These are phyloP conservation scores for Tillandsia leiboldiana DNA, from an alignment of 176 grass and related monocot species.

Conservation along the genomic window DNA sequence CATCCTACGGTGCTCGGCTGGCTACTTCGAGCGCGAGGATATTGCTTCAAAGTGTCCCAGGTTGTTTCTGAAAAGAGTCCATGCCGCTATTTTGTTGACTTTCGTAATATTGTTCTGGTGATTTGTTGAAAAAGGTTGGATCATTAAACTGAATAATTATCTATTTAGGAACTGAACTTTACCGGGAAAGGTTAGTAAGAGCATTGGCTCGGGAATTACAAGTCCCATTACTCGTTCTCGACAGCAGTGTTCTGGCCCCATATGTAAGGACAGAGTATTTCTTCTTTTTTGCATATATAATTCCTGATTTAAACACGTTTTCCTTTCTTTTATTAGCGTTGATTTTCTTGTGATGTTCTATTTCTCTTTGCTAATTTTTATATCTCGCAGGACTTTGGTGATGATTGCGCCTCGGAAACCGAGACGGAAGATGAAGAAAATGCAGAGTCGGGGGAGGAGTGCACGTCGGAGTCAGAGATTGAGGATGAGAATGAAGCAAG, in stretches of 20 bases:
- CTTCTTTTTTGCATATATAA: neutral
- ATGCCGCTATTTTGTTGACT: slow-evolving; percentile 19
- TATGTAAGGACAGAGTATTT: slow-evolving; percentile 42
- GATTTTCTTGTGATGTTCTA: neutral
- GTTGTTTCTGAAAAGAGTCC: slow-evolving; percentile 28
- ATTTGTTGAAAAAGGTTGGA: neutral
- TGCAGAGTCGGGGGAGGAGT: slow-evolving; percentile 64
- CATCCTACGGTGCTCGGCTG: slow-evolving; percentile 56
- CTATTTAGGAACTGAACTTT: slow-evolving; percentile 88
- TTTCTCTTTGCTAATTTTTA: neutral
- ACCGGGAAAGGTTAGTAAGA: slow-evolving; percentile 85
- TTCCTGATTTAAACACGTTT: neutral
- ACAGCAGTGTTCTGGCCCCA: slow-evolving; percentile 78
- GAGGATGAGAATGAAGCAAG: slow-evolving; percentile 40
- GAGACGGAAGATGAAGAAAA: slow-evolving; percentile 58
- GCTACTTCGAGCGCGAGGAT: slow-evolving; percentile 66
- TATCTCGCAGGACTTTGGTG: slow-evolving; percentile 45
- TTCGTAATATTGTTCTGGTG: slow-evolving; percentile 4
- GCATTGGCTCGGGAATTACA: slow-evolving; percentile 68
- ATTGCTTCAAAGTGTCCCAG: slow-evolving; percentile 75
- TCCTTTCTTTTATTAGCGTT: neutral
- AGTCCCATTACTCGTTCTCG: slow-evolving; percentile 66
- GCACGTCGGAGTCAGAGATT: slow-evolving; percentile 54
- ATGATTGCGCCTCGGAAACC: slow-evolving; percentile 51
- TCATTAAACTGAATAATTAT: slow-evolving; percentile 8